Evolutionary conservation across 805 yeast genomes (phyloP).

Genomic region (Hanseniaspora taiwanica): DNA sequence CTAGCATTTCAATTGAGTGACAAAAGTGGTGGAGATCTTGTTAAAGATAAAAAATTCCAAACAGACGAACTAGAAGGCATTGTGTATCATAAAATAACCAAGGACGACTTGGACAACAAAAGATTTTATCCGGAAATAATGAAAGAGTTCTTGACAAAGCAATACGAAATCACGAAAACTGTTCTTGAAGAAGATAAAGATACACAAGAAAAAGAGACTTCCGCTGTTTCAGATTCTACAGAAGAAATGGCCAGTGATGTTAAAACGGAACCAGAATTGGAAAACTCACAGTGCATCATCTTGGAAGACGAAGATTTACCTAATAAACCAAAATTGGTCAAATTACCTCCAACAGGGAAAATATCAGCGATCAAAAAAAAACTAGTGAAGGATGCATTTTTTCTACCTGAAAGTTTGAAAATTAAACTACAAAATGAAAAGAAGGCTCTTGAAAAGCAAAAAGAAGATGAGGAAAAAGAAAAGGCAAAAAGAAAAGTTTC

Average conservation of each 20-base stretch:
- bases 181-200: constrained; percentile 21
- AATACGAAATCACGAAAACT: constrained; percentile 31
- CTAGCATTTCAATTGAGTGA: constrained; percentile 47
- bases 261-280: constrained; percentile 17
- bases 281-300: constrained; percentile 37
- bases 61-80: constrained; percentile 54
- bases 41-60: constrained; percentile 37
- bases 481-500: neutral
- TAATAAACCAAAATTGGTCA: constrained; percentile 57
- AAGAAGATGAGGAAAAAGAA: neutral
- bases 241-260: constrained; percentile 20
- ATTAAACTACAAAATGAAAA: constrained; percentile 2
- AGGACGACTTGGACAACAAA: constrained; percentile 30
- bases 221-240: constrained; percentile 10
- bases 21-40: constrained; percentile 46
- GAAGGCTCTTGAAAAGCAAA: neutral
- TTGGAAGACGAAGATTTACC: constrained; percentile 82
- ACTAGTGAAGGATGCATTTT: constrained; percentile 37
- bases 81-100: constrained; percentile 38
- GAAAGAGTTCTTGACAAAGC: constrained; percentile 37
- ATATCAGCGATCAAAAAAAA: constrained; percentile 60
- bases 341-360: constrained; percentile 85
- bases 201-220: constrained; percentile 9
- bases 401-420: constrained; percentile 29
- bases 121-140: constrained; percentile 41